Evolutionary conservation across 768 basidiomycete species (phyloP).

Genomic region (Pisolithus sp.): DNA sequence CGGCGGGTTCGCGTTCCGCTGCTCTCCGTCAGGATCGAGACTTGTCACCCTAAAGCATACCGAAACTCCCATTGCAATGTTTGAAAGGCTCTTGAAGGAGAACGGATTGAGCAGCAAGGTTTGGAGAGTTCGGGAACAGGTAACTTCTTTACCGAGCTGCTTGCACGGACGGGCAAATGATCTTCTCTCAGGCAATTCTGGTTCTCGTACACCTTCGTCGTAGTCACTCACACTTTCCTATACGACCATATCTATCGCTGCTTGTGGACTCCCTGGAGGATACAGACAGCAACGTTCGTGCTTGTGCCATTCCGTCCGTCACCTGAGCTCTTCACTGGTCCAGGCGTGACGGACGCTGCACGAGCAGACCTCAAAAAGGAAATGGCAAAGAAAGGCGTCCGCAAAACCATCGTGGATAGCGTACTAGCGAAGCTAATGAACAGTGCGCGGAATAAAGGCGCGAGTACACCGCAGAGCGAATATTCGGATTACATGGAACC

Average conservation of each 20-base stretch:
- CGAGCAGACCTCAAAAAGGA: constrained; percentile 92
- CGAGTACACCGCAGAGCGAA: constrained; percentile 45
- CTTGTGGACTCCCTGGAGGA: constrained; percentile 89
- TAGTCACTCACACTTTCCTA: constrained; percentile 64
- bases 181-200: constrained; percentile 44
- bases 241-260: constrained; percentile 70
- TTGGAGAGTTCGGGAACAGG: constrained; percentile 84
- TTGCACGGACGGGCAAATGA: neutral
- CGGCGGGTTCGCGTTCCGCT: constrained; percentile 64
- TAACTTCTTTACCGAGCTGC: constrained; percentile 21
- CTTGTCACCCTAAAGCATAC: constrained; percentile 51
- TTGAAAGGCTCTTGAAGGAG: constrained; percentile 70
- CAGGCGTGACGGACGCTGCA: constrained; percentile 77
- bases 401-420: constrained; percentile 80
- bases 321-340: constrained; percentile 82
- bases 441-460: constrained; percentile 32
- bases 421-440: constrained; percentile 63
- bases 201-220: constrained; percentile 71
- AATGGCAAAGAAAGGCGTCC: constrained; percentile 75
- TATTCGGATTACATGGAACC: constrained; percentile 49
- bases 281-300: constrained; percentile 83
- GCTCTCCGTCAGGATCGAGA: constrained; percentile 40
- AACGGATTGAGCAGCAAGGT: constrained; percentile 73
- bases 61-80: constrained; percentile 62
- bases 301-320: constrained; percentile 73